Evolutionary conservation across 106 monocot species (phyloP).

Genomic region (Dendrobium huoshanense): DNA sequence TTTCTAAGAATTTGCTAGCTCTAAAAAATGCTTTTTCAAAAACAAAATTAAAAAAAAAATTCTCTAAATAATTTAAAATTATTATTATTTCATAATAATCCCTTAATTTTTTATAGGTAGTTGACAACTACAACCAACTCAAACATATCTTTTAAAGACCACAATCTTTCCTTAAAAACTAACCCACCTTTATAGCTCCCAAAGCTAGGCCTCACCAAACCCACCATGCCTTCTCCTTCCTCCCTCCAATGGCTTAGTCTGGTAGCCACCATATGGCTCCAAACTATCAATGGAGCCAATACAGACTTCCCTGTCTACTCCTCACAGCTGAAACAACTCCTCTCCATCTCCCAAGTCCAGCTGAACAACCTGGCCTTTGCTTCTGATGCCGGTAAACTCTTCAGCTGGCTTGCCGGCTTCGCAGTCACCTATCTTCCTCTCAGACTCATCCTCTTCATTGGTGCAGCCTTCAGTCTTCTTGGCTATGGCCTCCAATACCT

Average conservation of each 20-base stretch:
- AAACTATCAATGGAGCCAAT: constrained; percentile 60
- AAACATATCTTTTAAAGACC: no score
- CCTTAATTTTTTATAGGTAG: no score
- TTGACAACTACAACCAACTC: no score
- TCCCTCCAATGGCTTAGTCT: constrained; percentile 60
- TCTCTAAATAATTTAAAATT: no score
- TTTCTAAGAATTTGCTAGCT: no score
- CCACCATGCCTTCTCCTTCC: constrained; percentile 21
- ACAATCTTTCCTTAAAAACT: constrained; percentile 8
- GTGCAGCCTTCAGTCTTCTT: constrained; percentile 47
- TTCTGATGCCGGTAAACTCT: constrained; percentile 71
- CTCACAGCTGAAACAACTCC: constrained; percentile 62
- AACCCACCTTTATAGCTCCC: neutral
- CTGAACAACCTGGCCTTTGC: constrained; percentile 79
- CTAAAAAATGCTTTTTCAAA: no score
- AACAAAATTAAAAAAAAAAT: no score
- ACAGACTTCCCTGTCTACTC: constrained; percentile 82
- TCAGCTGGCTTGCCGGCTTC: constrained; percentile 67
- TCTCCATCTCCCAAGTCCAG: constrained; percentile 62
- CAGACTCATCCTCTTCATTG: constrained; percentile 45
- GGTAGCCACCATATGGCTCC: constrained; percentile 68
- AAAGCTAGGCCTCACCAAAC: neutral
- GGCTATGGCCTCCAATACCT: constrained; percentile 82
- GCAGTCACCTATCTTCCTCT: constrained; percentile 59
- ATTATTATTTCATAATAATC: no score